Evolutionary conservation across 2,329 filamentous ascomycete species (phyloP), one percentile per base, ranked within the genome.

Genomic region (Nemania bipapillata): DNA sequence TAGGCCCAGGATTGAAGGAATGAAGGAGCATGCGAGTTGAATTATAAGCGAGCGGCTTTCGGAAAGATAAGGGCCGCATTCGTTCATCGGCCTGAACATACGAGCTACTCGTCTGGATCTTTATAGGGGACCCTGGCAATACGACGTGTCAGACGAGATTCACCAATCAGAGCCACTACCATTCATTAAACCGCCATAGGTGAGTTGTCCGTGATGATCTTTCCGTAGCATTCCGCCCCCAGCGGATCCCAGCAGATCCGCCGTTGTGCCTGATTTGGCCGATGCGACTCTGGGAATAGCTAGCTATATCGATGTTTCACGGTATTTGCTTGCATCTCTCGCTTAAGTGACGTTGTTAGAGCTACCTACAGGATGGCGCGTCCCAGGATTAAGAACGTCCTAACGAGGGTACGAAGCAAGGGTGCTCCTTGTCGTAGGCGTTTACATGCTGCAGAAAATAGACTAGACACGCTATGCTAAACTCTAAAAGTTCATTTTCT

Each of bases 1-100:
- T 54, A 28, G 40, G n/a, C 53, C 61, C 56, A 69, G 66, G 66
- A 66, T 66, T 66, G 63, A 69, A 69, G 63, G 66, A 69, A 66
- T 66, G 66, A 69, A 69, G 66, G 66, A 69, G 56, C 50, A 65
- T 56, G 61, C 61, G 30, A 49, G 54, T 30, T 68, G 40, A 49
- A 47, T 11, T 55, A 52, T 64, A 64, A 65, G 26, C 60, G 54
- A 59, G 45, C 52, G 66, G 62, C 62, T 50, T 65, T 47, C 50
- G 61, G 61, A 50, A 45, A 69, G 52, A 62, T 52, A 69, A 68
- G 53, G 28, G 15, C 66, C 57, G 20, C 35, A 52, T 35, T 60
- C 37, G 32, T 28, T 64, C 42, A 26, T 22, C 20, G 30, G 54
- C 32, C 20, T 32, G 20, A 57, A 50, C 42, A 63, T 54, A 55